A percentile compares a stretch with the other conserved stretches of the same genome.
Conservation (phyloP, 768 basidiomycete genomes). For the Leucocoprinus sp. region DNA sequence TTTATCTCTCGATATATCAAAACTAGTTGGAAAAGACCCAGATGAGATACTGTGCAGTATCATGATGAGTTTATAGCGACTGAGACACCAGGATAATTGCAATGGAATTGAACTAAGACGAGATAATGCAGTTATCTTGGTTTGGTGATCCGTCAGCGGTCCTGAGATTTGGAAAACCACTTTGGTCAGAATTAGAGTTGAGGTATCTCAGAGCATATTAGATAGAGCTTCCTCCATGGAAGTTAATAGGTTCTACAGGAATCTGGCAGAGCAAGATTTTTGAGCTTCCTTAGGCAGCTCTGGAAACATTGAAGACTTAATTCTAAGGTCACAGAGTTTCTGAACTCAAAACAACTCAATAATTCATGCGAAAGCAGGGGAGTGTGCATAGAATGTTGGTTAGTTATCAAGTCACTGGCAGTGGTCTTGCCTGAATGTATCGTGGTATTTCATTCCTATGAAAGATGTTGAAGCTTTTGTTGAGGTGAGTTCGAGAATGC, state of each 20-base stretch:
- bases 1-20: too few relatives aligned
- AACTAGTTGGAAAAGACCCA: too few relatives aligned
- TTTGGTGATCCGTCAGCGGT: neutral
- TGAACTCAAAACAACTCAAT: neutral
- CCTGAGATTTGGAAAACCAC: neutral
- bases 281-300: constrained; percentile 7
- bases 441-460: constrained; percentile 36
- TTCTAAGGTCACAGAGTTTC: constrained; percentile 26
- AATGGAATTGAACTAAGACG: neutral
- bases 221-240: neutral
- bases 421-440: constrained; percentile 26
- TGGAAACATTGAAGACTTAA: neutral
- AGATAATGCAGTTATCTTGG: neutral
- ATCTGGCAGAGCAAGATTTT: neutral
- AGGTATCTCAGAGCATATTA: neutral
- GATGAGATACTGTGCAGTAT: too few relatives aligned
- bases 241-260: neutral
- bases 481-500: constrained; percentile 24
- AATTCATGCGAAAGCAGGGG: too few relatives aligned
- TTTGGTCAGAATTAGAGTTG: neutral
- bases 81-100: neutral
- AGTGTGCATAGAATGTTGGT: too few relatives aligned
- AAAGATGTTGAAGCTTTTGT: constrained; percentile 21
- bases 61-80: too few relatives aligned
- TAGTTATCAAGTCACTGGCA: constrained; percentile 11